Conservation (phyloP, 208 protist species). For the Crithidia fasciculata region DNA sequence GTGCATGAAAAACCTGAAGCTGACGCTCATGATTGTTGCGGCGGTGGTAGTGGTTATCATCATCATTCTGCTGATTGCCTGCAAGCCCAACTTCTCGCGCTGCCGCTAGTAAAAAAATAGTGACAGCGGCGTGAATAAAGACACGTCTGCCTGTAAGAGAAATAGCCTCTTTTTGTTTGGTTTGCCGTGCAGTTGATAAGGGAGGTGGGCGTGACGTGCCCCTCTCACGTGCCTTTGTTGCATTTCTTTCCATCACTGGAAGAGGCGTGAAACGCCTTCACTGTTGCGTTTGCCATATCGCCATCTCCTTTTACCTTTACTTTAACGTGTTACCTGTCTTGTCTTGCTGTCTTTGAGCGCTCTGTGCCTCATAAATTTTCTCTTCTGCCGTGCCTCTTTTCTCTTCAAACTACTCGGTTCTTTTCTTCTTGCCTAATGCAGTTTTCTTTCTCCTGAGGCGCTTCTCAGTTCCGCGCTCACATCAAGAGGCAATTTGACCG, state of each 20-base stretch:
- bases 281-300: neutral
- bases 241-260: neutral
- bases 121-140: neutral
- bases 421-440: neutral
- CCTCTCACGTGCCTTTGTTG: constrained; percentile 13
- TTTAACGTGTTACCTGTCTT: too few species aligned
- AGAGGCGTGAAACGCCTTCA: neutral
- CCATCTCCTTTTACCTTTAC: neutral
- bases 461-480: too few species aligned
- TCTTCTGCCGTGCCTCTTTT: neutral
- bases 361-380: too few species aligned
- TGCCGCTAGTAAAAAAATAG: constrained; percentile 40
- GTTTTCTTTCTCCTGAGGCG: too few species aligned
- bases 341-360: too few species aligned
- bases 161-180: neutral
- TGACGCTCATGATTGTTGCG: constrained; percentile 82
- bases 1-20: constrained; percentile 92
- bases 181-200: too few species aligned
- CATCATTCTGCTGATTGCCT: constrained; percentile 87
- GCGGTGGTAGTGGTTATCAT: constrained; percentile 73
- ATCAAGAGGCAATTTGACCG: too few species aligned
- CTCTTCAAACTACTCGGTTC: neutral
- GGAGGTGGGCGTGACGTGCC: neutral
- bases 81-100: constrained; percentile 88
- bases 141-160: constrained; percentile 1